phyloP scores from a whole-genome alignment of 768 basidiomycete species.

The Lenzites betulinus region DNA sequence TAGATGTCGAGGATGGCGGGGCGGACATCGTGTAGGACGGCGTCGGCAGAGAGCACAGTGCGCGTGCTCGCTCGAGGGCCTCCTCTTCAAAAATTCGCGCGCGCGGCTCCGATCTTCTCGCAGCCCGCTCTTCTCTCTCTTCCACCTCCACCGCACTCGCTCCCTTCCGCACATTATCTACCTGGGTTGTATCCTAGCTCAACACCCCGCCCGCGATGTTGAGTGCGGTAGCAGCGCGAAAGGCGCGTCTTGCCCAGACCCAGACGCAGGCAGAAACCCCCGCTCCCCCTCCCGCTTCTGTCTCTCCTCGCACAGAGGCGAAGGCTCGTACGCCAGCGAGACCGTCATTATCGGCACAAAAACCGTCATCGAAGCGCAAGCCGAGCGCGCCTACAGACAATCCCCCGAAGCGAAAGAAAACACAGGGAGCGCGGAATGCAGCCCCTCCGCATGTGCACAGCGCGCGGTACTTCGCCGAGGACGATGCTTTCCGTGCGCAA shows the following conservation, averaged over 20 bases:
- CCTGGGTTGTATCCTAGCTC: neutral
- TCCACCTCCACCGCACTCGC: neutral
- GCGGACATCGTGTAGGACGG: neutral
- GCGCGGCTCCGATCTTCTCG: neutral
- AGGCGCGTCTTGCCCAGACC: constrained; percentile 45
- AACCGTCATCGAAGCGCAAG: constrained; percentile 49
- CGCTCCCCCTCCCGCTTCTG: constrained; percentile 16
- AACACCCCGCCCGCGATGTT: constrained; percentile 52
- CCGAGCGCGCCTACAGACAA: constrained; percentile 36
- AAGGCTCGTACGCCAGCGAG: constrained; percentile 1
- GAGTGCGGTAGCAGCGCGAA: constrained; percentile 73
- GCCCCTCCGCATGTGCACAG: constrained; percentile 16
- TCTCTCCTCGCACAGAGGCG: constrained; percentile 20
- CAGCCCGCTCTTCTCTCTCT: neutral
- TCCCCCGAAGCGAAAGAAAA: constrained; percentile 28
- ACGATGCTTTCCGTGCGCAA: constrained; percentile 37
- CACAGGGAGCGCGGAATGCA: constrained; percentile 24
- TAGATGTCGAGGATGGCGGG: constrained; percentile 20
- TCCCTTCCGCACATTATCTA: neutral
- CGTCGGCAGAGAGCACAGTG: neutral
- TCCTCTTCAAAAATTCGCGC: constrained; percentile 2
- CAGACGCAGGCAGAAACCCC: constrained; percentile 23
- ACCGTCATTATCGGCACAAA: constrained; percentile 8
- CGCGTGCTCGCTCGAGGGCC: too few species aligned
- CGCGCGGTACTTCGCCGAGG: constrained; percentile 37